Conservation (phyloP, 2,329 filamentous ascomycete species). For the Phoma sp. region DNA sequence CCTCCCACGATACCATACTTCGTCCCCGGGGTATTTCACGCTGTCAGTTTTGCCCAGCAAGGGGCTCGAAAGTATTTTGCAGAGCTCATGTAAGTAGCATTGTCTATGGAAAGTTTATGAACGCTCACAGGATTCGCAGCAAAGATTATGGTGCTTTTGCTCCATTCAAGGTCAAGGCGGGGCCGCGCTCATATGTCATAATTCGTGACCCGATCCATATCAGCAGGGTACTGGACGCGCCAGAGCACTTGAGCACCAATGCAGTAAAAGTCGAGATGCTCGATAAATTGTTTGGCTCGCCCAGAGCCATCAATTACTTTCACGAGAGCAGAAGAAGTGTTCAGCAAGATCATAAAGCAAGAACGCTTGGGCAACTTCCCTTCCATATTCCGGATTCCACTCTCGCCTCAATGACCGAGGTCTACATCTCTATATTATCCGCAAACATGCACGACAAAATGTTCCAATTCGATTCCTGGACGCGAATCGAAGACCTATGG, state of each 20-base stretch:
- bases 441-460: conserved; percentile 39
- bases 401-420: conserved; percentile 19
- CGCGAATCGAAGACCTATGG: conserved; percentile 41
- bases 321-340: conserved; percentile 2
- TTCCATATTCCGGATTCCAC: conserved; percentile 23
- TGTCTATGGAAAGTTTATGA: not conserved
- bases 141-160: conserved; percentile 32
- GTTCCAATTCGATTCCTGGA: conserved; percentile 40
- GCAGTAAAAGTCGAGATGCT: conserved; percentile 10
- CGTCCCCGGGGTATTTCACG: conserved; percentile 32
- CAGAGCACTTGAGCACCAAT: conserved; percentile 15
- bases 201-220: conserved; percentile 33
- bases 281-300: conserved; percentile 25
- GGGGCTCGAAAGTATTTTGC: conserved; percentile 36
- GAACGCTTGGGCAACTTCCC: not conserved
- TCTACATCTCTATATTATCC: conserved; percentile 31
- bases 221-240: conserved; percentile 22
- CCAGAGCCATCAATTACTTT: conserved; percentile 10
- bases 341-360: not conserved
- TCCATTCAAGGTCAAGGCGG: conserved; percentile 35
- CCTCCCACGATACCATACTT: conserved; percentile 36
- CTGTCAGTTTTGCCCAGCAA: conserved; percentile 24
- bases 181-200: conserved; percentile 26
- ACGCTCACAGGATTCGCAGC: conserved; percentile 21
- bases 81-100: conserved; percentile 28